Base-by-base conservation (phyloP, 495 filamentous ascomycete genomes). In the Rostrohypoxylon terebratum region DNA sequence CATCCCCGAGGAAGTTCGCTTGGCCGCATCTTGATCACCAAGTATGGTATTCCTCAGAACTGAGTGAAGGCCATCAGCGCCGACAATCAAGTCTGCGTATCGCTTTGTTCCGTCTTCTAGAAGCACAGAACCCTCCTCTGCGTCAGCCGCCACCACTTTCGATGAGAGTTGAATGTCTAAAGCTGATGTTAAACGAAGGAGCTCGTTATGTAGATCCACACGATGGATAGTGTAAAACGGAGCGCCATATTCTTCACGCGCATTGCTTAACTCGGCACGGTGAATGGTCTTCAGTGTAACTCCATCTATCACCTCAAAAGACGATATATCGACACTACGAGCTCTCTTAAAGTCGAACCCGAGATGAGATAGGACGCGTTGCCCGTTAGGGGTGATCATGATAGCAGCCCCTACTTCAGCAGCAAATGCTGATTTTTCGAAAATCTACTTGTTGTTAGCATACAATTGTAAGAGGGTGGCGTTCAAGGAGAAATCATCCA, bases 331-430 rank as follows among this genome's bases (percentile, higher is more conserved):
- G 1, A 59, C 50, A 16, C 71, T 73, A 0, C 72, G 61, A 1
- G 68, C 57, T 11, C 62, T 51, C 13, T 53, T 16, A 0, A 74
- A 74, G 31, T 77, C 74, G 11, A 79, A 79, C 3, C 85, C 86
- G 11, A 84, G 78, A 31, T 72, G 77, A 11, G 66, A 65, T 53
- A 88, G 74, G 16, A 86, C 80, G 18, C 80, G 80, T 21, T 83
- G 83, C 23, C 83, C 83, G 70, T 89, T 90, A 11, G 88, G 86
- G 0, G 83, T 83, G 3, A 89, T 53, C 71, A 86, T 81, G 59
- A 89, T 84, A 1, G 87, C 87, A 55, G 87, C 87, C 0, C 87
- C 87, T 33, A 87, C 77, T 73, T 89, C 87, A 51, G 85, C 84
- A 18, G 81, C 79, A 61, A 85, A 84, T 14, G 80, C 79, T 2